Base-by-base conservation (phyloP, 495 filamentous ascomycete species). In the Beverwykella pulmonaria region DNA sequence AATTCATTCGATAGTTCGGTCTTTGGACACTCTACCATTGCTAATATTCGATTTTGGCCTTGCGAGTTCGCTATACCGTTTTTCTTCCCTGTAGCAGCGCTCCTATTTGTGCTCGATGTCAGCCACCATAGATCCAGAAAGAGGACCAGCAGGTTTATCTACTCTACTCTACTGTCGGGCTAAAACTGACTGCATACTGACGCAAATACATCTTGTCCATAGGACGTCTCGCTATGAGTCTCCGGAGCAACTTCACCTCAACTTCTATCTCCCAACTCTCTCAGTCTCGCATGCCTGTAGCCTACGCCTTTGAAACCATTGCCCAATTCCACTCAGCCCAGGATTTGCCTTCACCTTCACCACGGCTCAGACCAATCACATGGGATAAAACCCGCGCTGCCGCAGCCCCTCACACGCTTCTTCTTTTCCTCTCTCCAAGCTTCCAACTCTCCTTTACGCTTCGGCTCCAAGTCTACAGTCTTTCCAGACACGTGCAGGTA, bases 291-390 rank as follows among this genome's bases (percentile, higher is more conserved):
- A 7, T 25, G 19, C 2, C 36, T 26, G 26, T 39, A 25, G 27
- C 25, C 30, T 26, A 57, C 34, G 9, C 8, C 53, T 27, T 2
- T 6, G 17, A 25, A 15, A 5, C 8, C 30, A 36, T 39, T 23
- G 26, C n/a, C 8, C 9, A 20, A 10, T n/a, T 39, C 27, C 26
- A 57, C 8, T 4, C 9, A 29, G 8, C 6, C 32, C 10, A 10
- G 36, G 27, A 14, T 34, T 34, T 27, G n/a, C 53, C 30, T 25
- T 36, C 27, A 36, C 53, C 25, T 57, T 34, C 53, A 57, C 32
- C 36, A 10, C 14, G n/a, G 22, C 20, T 5, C 49, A 23, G 14
- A 53, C 14, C 5, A 14, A 23, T n/a, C n/a, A n/a, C 6, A 14
- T 5, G 14, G 22, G 5, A 53, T 53, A 26, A 25, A 30, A 29